Conservation (phyloP, 176 grass and related monocot genomes). For the bread wheat (Triticum aestivum) region DNA sequence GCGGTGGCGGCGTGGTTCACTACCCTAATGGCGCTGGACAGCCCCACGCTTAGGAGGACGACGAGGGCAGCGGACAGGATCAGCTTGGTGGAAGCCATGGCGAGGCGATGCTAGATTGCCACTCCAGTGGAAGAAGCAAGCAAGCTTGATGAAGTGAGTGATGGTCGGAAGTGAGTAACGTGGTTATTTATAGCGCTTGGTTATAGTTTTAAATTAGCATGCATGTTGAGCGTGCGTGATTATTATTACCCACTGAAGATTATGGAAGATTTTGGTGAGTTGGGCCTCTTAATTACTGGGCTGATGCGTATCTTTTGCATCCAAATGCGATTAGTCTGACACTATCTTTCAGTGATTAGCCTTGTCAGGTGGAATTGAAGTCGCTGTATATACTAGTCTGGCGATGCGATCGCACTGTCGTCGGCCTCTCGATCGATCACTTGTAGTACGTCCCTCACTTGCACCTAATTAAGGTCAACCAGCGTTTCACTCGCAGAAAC, state of each 20-base stretch:
- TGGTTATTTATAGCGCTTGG: neutral
- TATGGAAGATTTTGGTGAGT: neutral
- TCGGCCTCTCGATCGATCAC: neutral
- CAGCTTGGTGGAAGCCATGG: slow-evolving; percentile 15
- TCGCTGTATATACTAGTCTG: too few relatives aligned
- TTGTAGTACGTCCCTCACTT: neutral
- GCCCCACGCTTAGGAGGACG: neutral
- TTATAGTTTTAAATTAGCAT: neutral
- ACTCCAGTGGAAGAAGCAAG: neutral
- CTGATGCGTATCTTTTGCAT: neutral
- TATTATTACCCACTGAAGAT: neutral
- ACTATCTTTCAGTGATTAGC: too few relatives aligned
- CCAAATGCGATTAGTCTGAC: neutral
- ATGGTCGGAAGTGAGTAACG: neutral
- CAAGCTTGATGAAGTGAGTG: neutral
- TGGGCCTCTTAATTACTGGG: neutral
- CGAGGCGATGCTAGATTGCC: neutral
- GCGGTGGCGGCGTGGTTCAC: slow-evolving; percentile 19
- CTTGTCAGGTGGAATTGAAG: too few relatives aligned
- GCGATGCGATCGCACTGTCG: neutral
- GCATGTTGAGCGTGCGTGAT: neutral
- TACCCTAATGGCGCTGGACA: slow-evolving; percentile 16
- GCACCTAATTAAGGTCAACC: neutral
- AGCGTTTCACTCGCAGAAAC: too few relatives aligned
- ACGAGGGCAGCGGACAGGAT: neutral